Evolutionary conservation across 2,329 filamentous ascomycete genomes (phyloP), one percentile per base, ranked within the genome.

Genomic region (Alternaria hordeiaustralica): DNA sequence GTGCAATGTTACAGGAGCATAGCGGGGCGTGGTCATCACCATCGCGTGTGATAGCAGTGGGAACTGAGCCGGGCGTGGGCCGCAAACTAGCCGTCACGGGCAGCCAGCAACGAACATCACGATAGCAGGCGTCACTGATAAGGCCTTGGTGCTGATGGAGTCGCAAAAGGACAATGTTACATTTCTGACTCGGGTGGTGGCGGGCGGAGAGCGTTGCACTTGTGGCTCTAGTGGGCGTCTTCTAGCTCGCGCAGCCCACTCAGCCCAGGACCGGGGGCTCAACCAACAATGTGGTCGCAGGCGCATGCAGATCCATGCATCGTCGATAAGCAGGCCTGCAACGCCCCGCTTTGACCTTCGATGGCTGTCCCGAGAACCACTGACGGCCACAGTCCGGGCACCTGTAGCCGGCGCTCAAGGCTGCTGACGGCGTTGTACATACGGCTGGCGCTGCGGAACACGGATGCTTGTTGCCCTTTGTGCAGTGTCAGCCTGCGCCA

Each of bases 1-100:
- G 71, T 67, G 55, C 49, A 20, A 55, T 50, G 60, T 44, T 71
- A 77, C 74, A 51, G 63, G 71, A 71, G 65, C 72, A 74, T 70
- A 63, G 67, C 55, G 65, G 51, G 66, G 60, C 43, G 61, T 55
- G 49, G 49, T 53, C 21, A 41, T 41, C 28, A 26, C 9, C 23
- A 53, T 33, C 18, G 58, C 56, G 55, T 21, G 5, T 18, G 59
- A 61, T 53, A 58, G 59, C 59, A 33, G 54, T 51, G 59, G 59
- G 15, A 51, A 45, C 43, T 10, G 57, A 51, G 55, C 45, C 41
- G 58, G 15, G 30, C 55, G 28, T 67, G 58, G 41, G 33, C 45
- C 54, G 41, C 9, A 33, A 30, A 36, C 55, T 49, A 58, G 44
- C 44, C 44, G 21, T 44, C 33, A 28, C 33, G 21, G 53, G 36